Evolutionary conservation across 768 basidiomycete species (phyloP), one percentile per base, ranked within the genome.

Genomic region (Podaxis sp.): DNA sequence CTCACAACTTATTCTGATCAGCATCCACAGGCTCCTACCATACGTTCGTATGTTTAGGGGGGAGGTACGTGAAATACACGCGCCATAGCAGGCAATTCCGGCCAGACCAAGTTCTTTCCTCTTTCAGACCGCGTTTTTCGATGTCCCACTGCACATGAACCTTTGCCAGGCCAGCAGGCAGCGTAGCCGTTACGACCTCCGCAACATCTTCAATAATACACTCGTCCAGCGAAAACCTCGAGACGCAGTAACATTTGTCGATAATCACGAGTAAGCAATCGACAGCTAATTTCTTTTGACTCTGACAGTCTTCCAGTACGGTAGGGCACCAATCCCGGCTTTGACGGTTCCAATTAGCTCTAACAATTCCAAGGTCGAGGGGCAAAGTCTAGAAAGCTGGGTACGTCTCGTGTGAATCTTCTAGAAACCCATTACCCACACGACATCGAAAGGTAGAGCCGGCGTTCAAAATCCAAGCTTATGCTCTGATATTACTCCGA

Each of bases 211-310:
- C 43, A 78, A 89, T 56, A 79, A 82, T 51, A 89, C 91, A 0
- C 72, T 98, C 11, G 80, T 93, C 17, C 79, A 88, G 60, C 69
- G 76, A 2, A 82, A 85, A 63, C 94, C 95, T 2, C 77, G 81
- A 27, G 91, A 94, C 70, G 91, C 94, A 3, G 92, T 97, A 4
- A 94, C 92, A 0, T 94, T 94, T 68, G 92, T 94, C 6, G 92
- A 94, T 68, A 94, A 94, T 72, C 92, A 94, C 66, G 93, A 94
- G 92, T 93, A 65, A 74, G 88, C 75, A 40, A 56, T 40, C 27
- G 40, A 58, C 61, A 19, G 17, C 15, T 41, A 36, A 25, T 64
- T 66, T 54, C 51, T 49, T 22, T 63, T 33, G 50, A 47, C 55
- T 2, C 33, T 54, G 49, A 62, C 36, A 36, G 15, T 60, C 64